A percentile compares a stretch with the other conserved stretches of the same genome.
phyloP scores from a whole-genome alignment of 2,329 filamentous ascomycete species.

The Blastomyces parvus region DNA sequence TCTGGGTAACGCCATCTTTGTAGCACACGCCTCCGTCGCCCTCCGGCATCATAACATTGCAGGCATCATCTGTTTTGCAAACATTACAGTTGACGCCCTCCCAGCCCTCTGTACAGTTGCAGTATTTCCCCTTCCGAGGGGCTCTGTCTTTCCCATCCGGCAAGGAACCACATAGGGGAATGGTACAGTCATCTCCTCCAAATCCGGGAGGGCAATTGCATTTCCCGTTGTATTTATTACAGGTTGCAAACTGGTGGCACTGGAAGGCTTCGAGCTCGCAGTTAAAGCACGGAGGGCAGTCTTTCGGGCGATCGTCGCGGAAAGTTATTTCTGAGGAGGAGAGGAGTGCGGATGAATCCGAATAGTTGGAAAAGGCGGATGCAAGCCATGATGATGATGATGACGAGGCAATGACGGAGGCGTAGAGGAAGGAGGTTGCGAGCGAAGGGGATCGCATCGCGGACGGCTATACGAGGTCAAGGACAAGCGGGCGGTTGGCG shows the following conservation, averaged over 20 bases:
- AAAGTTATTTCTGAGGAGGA: constrained; percentile 56
- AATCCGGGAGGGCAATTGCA: constrained; percentile 88
- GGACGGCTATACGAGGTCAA: constrained; percentile 13
- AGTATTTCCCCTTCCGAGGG: constrained; percentile 60
- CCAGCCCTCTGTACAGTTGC: constrained; percentile 89
- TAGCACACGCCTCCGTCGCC: constrained; percentile 82
- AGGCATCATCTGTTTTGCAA: constrained; percentile 73
- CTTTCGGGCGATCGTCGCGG: constrained; percentile 57
- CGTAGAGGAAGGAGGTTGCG: constrained; percentile 15
- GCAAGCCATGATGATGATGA: constrained; percentile 21
- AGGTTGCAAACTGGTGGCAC: constrained; percentile 82
- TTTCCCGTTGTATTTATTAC: constrained; percentile 83
- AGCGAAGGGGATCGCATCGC: constrained; percentile 14
- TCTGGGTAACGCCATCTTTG: constrained; percentile 77
- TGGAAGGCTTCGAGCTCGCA: constrained; percentile 87
- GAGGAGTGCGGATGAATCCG: constrained; percentile 52
- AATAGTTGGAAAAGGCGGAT: constrained; percentile 43
- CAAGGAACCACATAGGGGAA: constrained; percentile 85
- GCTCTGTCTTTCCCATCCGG: constrained; percentile 70
- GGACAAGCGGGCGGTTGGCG: neutral
- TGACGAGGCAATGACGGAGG: constrained; percentile 20
- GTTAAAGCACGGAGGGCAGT: constrained; percentile 66
- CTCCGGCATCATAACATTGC: constrained; percentile 77
- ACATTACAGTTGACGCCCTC: constrained; percentile 97
- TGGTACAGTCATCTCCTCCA: constrained; percentile 84